phyloP scores from a whole-genome alignment of 805 yeast species.

The Phaffomyces thermotolerans region DNA sequence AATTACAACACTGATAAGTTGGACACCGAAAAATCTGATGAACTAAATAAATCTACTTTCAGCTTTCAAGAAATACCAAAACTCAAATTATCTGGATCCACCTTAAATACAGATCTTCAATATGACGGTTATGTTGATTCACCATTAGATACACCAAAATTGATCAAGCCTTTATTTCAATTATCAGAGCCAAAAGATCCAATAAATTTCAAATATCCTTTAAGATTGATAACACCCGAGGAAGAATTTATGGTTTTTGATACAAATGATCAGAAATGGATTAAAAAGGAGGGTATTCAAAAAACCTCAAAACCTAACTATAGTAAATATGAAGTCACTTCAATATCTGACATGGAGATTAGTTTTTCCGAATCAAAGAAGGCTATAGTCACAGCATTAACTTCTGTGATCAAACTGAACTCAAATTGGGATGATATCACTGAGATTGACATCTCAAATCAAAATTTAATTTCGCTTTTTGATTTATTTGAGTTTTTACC shows the following conservation, averaged over 20 bases:
- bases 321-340: slow-evolving; percentile 19
- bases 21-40: background rate
- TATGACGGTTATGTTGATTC: slow-evolving; percentile 13
- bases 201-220: slow-evolving; percentile 8
- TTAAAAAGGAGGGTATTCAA: slow-evolving; percentile 25
- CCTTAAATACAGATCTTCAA: slow-evolving; percentile 14
- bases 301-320: slow-evolving; percentile 28
- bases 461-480: slow-evolving; percentile 30
- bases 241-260: slow-evolving; percentile 21
- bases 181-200: background rate
- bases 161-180: slow-evolving; percentile 11
- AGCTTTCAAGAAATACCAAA: slow-evolving; percentile 21
- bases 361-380: slow-evolving; percentile 41
- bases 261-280: slow-evolving; percentile 14
- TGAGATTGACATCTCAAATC: slow-evolving; percentile 28
- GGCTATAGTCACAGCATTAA: slow-evolving; percentile 34
- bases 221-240: slow-evolving; percentile 18
- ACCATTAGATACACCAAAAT: slow-evolving; percentile 20
- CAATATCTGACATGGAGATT: slow-evolving; percentile 21
- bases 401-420: slow-evolving; percentile 29
- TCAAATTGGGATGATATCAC: slow-evolving; percentile 35
- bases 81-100: slow-evolving; percentile 11
- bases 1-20: slow-evolving; percentile 1
- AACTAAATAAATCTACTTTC: slow-evolving; percentile 12
- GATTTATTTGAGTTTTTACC: slow-evolving; percentile 38